Percentiles rank a stretch among this genome's conserved stretches.
Conservation (phyloP, 345 rosid species). For the Citrus glauca region DNA sequence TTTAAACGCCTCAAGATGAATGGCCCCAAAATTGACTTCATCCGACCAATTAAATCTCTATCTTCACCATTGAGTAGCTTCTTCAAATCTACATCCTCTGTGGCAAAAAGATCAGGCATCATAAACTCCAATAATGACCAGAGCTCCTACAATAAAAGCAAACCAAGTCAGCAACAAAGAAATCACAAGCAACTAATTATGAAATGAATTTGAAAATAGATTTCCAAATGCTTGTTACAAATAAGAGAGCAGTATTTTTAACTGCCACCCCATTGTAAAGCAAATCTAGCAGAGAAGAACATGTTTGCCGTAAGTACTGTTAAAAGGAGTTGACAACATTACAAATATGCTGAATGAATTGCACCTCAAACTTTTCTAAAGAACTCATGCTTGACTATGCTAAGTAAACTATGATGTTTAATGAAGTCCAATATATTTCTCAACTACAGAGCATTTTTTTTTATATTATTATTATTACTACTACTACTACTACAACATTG, state of each 20-base stretch:
- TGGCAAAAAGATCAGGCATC: conserved; percentile 94
- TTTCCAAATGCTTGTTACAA: not conserved
- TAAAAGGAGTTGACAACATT: not conserved
- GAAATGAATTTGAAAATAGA: not conserved
- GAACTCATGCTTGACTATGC: not conserved
- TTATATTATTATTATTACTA: no score
- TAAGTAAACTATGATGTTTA: not conserved
- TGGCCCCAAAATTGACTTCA: conserved; percentile 95
- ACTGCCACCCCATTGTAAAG: not conserved
- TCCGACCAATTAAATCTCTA: conserved; percentile 67
- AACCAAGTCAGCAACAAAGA: conserved; percentile 15
- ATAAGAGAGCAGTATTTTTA: not conserved
- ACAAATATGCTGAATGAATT: not conserved
- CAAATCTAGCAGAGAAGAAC: not conserved
- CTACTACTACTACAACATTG: no score
- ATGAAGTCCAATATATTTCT: not conserved
- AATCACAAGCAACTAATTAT: conserved; percentile 1
- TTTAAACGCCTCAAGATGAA: conserved; percentile 93
- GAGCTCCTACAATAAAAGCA: conserved; percentile 58
- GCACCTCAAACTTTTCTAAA: not conserved
- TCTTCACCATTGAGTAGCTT: conserved; percentile 84
- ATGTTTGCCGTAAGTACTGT: not conserved
- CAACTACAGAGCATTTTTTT: not conserved
- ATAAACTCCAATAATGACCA: conserved; percentile 96
- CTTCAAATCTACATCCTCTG: conserved; percentile 89